Base-by-base conservation (phyloP, 352 stramenopile species). In the Phytophthora cryptogea region DNA sequence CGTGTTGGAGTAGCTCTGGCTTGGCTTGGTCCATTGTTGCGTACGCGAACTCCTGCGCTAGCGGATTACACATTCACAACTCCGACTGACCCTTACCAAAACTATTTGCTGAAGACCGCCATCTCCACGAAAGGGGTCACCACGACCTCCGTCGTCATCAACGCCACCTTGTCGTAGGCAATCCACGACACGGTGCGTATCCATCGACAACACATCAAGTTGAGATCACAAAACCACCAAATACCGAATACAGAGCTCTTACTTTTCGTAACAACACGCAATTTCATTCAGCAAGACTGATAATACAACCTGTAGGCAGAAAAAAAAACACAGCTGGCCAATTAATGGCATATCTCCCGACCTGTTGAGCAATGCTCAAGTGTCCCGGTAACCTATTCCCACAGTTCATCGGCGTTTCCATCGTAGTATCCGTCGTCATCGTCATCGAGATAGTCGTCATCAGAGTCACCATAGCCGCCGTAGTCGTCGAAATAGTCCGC, bases 71-170 rank as follows among this genome's bases (percentile, higher is more conserved):
- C 50, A 26, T 81, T 68, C 51, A 53, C 52, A 8, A 60, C 54
- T 3, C 76, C 76, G 13, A 42, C 50, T 8, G 74, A 86, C 39
- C 56, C 73, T 36, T 86, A 82, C 56, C 73, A 86, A 47, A 86
- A 86, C 40, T 78, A 78, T 36, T 39, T 86, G 27, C 52, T 86
- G 6, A 63, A 74, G 32, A 50, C 62, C 11, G 50, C 58, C 28
- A 63, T 86, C 11, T 39, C 46, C 9, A 51, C 71, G 0, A 52
- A 74, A 28, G 58, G 57, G 7, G 71, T 83, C 53, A 66, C 60
- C 14, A 51, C 41, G 9, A 74, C 65, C 3, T 63, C 73, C 7
- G 68, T 86, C 26, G 66, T 73, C 16, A 86, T 86, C 31, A 76
- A 76, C 36, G 71, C 54, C 20, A 67, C 63, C 23, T 28, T 71